Conservation (phyloP, 2,329 filamentous ascomycete species). For the Cordyceps tenuipes region DNA sequence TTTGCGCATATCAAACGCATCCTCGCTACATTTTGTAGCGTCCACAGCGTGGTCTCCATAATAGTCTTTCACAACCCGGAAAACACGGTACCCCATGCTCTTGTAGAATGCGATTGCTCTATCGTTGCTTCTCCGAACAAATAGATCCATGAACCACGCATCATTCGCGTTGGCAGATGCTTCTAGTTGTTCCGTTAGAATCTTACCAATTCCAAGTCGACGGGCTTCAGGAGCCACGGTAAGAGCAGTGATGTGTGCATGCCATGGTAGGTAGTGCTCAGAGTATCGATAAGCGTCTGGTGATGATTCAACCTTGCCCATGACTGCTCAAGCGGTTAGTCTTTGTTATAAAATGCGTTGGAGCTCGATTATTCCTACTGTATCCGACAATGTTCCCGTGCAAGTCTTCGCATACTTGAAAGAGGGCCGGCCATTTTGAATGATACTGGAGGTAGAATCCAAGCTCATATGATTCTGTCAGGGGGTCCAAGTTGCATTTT, state of each 20-base stretch:
- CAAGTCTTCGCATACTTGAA: constrained; percentile 81
- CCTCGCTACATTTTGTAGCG: constrained; percentile 58
- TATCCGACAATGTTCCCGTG: constrained; percentile 90
- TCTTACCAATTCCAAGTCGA: constrained; percentile 77
- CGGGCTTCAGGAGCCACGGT: constrained; percentile 84
- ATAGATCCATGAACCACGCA: constrained; percentile 93
- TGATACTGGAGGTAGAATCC: constrained; percentile 95
- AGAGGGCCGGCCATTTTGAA: constrained; percentile 89
- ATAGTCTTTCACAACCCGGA: constrained; percentile 80
- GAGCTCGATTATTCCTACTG: constrained; percentile 50
- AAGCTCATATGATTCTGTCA: constrained; percentile 97
- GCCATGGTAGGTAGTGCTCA: constrained; percentile 95
- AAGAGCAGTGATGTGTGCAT: constrained; percentile 93
- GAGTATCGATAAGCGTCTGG: constrained; percentile 66
- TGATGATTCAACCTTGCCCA: constrained; percentile 92
- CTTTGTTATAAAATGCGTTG: constrained; percentile 15
- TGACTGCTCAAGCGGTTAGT: constrained; percentile 53
- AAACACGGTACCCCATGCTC: constrained; percentile 87
- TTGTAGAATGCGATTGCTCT: constrained; percentile 85
- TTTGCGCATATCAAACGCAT: constrained; percentile 93
- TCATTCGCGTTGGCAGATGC: constrained; percentile 71
- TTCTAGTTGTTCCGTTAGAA: constrained; percentile 74
- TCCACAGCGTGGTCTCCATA: constrained; percentile 76
- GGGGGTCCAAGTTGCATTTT: constrained; percentile 86
- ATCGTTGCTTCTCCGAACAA: constrained; percentile 80